A percentile compares a stretch with the other conserved stretches of the same genome.
Conservation (phyloP, 768 basidiomycete species). For the Pholiota conissans region DNA sequence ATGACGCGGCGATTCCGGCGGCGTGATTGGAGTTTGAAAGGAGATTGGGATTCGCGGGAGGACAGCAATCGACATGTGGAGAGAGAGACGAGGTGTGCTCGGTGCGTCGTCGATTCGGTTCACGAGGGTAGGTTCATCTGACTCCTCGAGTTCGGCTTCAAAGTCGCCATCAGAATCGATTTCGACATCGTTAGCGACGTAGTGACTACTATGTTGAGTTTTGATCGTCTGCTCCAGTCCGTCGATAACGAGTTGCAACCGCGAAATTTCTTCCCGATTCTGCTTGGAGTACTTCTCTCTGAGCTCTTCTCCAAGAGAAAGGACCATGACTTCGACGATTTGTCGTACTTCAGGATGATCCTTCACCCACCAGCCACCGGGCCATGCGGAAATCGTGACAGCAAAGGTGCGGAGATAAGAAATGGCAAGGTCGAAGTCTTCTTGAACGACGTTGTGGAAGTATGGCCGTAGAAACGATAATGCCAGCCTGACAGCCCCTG, state of each 20-base stretch:
- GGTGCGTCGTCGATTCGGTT: neutral
- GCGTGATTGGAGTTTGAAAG: conserved; percentile 34
- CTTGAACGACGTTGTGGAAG: conserved; percentile 53
- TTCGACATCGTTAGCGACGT: conserved; percentile 10
- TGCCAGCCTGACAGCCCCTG: conserved; percentile 66
- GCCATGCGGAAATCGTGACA: conserved; percentile 61
- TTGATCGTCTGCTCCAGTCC: conserved; percentile 33
- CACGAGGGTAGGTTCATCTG: conserved; percentile 25
- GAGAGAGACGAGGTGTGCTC: conserved; percentile 10
- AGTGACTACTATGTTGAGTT: conserved; percentile 8
- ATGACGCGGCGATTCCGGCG: conserved; percentile 32
- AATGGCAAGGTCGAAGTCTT: conserved; percentile 36
- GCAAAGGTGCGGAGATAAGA: conserved; percentile 40
- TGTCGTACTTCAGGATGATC: conserved; percentile 64
- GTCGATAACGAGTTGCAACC: conserved; percentile 49
- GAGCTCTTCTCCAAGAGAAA: conserved; percentile 67
- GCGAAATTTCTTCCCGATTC: conserved; percentile 41
- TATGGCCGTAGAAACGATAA: conserved; percentile 68
- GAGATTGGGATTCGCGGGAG: conserved; percentile 18
- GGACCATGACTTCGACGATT: conserved; percentile 57
- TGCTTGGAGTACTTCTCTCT: conserved; percentile 39
- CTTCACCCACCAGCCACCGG: conserved; percentile 65
- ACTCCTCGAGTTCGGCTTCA: conserved; percentile 19
- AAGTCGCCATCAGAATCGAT: conserved; percentile 23
- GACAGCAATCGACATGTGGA: conserved; percentile 19